Conservation (phyloP, 2,329 filamentous ascomycete genomes). For the Aspergillus sp. region DNA sequence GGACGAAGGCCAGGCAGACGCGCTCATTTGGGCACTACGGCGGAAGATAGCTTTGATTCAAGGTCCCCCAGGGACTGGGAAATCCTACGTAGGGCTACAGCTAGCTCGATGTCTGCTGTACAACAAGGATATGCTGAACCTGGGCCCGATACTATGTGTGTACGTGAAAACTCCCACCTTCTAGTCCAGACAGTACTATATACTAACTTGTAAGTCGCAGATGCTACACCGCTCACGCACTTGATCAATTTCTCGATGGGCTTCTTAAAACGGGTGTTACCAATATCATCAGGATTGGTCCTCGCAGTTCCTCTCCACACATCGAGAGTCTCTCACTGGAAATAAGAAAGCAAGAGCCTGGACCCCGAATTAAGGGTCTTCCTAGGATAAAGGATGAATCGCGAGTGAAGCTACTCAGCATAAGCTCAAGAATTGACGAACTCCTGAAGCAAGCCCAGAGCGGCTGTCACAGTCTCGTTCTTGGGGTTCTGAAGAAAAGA, state of each 20-base stretch:
- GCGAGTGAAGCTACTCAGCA: neutral
- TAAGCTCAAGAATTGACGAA: neutral
- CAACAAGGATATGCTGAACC: neutral
- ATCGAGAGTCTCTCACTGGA: neutral
- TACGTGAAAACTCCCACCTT: neutral
- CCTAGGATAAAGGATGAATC: neutral
- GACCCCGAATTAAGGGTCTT: neutral
- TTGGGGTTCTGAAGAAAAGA: neutral
- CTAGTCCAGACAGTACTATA: neutral
- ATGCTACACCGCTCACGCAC: conserved; percentile 15
- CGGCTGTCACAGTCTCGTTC: neutral
- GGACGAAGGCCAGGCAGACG: conserved; percentile 10
- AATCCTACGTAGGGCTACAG: conserved; percentile 28
- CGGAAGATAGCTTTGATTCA: conserved; percentile 26
- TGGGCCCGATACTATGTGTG: conserved; percentile 10
- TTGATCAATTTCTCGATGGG: conserved; percentile 13
- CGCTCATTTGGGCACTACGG: conserved; percentile 13
- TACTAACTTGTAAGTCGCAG: neutral
- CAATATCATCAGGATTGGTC: conserved; percentile 11
- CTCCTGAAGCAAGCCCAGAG: neutral
- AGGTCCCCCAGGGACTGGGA: conserved; percentile 31
- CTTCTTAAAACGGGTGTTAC: conserved; percentile 6
- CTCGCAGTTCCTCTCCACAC: neutral
- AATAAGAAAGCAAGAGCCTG: neutral
- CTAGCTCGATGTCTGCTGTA: conserved; percentile 24